Base-by-base conservation (phyloP, 768 basidiomycete species). In the Chalciporus piperatus region DNA sequence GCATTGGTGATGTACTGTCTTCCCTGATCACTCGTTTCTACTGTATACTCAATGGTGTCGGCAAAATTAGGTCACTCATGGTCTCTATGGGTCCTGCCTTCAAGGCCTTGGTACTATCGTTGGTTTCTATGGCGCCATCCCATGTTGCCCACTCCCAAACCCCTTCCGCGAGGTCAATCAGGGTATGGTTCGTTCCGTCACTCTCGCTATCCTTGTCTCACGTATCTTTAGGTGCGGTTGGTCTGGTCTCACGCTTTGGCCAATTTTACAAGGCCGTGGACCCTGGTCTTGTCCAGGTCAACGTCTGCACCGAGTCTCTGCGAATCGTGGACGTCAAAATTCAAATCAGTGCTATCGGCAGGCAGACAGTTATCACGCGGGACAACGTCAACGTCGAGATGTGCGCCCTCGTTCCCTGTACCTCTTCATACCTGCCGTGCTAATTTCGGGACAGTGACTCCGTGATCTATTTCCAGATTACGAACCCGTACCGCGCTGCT, bases 301-400 rank as follows among this genome's bases (percentile, higher is more conserved):
- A 98, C 67, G 89, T 96, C 54, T 96, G 94, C 79, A 90, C 92
- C 14, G 96, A 98, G 69, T 79, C 80, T 2, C 78, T 98, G 40
- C 83, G 85, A 51, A 69, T 88, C 43, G 92, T 98, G 57, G 91
- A 97, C 65, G 94, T 98, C 70, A 96, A 95, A 71, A 96, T 98
- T 57, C 94, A 96, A 69, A 93, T 98, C 60, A 88, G 84, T 58
- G 73, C 87, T 22, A 92, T 95, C 61, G 92, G 92, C 45, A 76
- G 84, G 48, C 92, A 94, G 72, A 82, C 76, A 37, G 95, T 98
- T 64, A 93, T 97, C 70, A 97, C 95, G 33, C 85, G 92, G 51
- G 94, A 97, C 75, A 97, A 97, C 63, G 95, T 97, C 68, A 93
- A 92, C 58, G 91, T 95, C 55, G 89, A 92, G 62, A 92, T 94